These are phyloP conservation scores for Prunus davidiana DNA, from an alignment of 306 rosid species.

Conservation along the genomic window DNA sequence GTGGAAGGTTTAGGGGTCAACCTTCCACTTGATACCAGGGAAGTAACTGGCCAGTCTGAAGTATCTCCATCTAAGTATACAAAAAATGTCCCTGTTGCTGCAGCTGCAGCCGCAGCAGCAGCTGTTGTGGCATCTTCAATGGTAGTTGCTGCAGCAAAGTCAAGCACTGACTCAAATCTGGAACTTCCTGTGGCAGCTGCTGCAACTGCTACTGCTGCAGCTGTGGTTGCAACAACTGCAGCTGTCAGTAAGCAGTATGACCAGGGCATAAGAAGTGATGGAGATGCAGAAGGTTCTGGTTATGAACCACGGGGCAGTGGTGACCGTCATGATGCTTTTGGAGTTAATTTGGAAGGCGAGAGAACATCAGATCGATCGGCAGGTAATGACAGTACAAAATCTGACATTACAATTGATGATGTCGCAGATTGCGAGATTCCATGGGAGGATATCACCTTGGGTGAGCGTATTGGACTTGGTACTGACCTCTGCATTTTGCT, in stretches of 20 bases:
- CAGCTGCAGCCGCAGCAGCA: slow-evolving; percentile 85
- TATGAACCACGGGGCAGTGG: slow-evolving; percentile 59
- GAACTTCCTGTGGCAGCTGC: slow-evolving; percentile 93
- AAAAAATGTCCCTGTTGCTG: slow-evolving; percentile 82
- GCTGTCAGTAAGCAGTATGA: slow-evolving; percentile 83
- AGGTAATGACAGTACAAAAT: slow-evolving; percentile 69
- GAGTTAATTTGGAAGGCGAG: slow-evolving; percentile 61
- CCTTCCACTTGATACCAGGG: slow-evolving; percentile 49
- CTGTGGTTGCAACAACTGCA: slow-evolving; percentile 92
- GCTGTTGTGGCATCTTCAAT: slow-evolving; percentile 94
- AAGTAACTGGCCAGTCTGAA: slow-evolving; percentile 49
- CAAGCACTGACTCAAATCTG: slow-evolving; percentile 55
- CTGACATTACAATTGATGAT: slow-evolving; percentile 70
- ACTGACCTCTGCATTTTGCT: slow-evolving; percentile 41
- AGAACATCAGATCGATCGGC: slow-evolving; percentile 68
- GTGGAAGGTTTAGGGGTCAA: slow-evolving; percentile 61
- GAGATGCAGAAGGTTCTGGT: slow-evolving; percentile 50
- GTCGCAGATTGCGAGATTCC: slow-evolving; percentile 93
- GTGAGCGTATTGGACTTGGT: slow-evolving; percentile 99
- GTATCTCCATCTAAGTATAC: slow-evolving; percentile 53
- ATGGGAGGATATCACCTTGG: slow-evolving; percentile 85
- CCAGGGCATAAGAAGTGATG: slow-evolving; percentile 61
- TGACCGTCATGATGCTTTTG: slow-evolving; percentile 41
- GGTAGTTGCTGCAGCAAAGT: slow-evolving; percentile 82
- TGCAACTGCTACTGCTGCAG: slow-evolving; percentile 95